Percentiles rank a stretch among this genome's conserved stretches.
Conservation (phyloP, 345 rosid genomes). For the Eutrema heterophyllum region DNA sequence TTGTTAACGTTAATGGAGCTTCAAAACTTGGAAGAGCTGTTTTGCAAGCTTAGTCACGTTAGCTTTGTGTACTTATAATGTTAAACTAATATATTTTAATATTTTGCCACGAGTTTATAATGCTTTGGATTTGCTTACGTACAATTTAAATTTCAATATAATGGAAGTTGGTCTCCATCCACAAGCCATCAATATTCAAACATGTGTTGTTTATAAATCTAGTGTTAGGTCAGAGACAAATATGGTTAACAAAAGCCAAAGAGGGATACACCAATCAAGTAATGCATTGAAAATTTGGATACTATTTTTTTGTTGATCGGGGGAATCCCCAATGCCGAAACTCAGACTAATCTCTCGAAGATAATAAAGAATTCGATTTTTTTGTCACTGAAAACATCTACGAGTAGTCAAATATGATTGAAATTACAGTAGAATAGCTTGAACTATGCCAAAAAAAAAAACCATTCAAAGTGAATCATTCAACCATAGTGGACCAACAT, state of each 20-base stretch:
- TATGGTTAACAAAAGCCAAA: neutral
- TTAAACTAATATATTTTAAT: neutral
- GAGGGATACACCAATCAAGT: too few species aligned
- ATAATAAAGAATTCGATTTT: too few species aligned
- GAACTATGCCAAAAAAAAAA: too few species aligned
- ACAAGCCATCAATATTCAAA: conserved; percentile 1
- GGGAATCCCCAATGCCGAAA: too few species aligned
- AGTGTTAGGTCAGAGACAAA: neutral
- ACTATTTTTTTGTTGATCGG: too few species aligned
- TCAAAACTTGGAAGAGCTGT: conserved; percentile 13
- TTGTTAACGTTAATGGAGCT: conserved; percentile 11
- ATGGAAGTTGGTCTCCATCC: neutral
- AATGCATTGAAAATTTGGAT: too few species aligned
- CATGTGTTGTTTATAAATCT: neutral
- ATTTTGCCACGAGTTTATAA: conserved; percentile 1
- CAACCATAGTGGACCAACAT: too few species aligned
- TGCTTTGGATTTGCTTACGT: neutral
- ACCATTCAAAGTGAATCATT: too few species aligned
- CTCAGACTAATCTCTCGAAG: too few species aligned
- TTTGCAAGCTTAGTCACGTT: conserved; percentile 15
- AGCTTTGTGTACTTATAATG: conserved; percentile 19
- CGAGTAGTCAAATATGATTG: too few species aligned
- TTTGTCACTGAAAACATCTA: too few species aligned
- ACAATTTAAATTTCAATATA: neutral
- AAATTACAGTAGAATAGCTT: too few species aligned